Base-by-base conservation (phyloP, 768 basidiomycete genomes). In the Tricholoma saponaceum region DNA sequence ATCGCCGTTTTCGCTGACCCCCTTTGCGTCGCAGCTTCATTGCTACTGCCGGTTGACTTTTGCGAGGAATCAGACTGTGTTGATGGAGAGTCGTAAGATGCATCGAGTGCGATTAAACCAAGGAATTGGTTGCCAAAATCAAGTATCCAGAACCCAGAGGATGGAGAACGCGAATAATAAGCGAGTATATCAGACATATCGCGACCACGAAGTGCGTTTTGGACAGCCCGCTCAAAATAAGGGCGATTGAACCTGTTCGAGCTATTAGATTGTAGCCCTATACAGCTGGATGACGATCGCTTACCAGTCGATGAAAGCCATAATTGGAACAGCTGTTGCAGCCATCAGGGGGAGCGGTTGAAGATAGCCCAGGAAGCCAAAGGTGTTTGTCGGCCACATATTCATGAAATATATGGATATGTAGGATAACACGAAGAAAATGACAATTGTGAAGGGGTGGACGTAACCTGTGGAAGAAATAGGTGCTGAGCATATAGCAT, bases 231-330 rank as follows among this genome's bases (percentile, higher is more conserved):
- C 64, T 92, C 90, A 60, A 90, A 87, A 52, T 74, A 75, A 14
- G 83, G 83, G 10, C 90, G 83, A 61, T 92, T 88, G 26, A 81
- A 67, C 90, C 90, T 92, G 55, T 7, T 33, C 25, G 6, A 41
- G 55, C 20, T 35, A n/a, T 56, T 22, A 51, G 46, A 53, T 46
- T 50, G 52, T 13, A 5, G 30, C 14, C 10, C 25, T 16, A 46
- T 46, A 41, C 20, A 18, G n/a, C 26, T 58, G 20, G 3, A 26
- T 41, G 16, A 25, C 16, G 22, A 18, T 5, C 6, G 66, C 78
- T 52, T 60, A 90, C 90, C 90, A 91, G 67, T 92, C 90, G 44
- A 87, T 73, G 22, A 74, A 71, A 64, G 83, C 83, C 75, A 92
- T 76, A 12, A 90, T 62, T 0, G 86, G 87, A 30, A 88, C 79